Evolutionary conservation across 257 asterid species (phyloP).

Genomic region (Petrea volubilis): DNA sequence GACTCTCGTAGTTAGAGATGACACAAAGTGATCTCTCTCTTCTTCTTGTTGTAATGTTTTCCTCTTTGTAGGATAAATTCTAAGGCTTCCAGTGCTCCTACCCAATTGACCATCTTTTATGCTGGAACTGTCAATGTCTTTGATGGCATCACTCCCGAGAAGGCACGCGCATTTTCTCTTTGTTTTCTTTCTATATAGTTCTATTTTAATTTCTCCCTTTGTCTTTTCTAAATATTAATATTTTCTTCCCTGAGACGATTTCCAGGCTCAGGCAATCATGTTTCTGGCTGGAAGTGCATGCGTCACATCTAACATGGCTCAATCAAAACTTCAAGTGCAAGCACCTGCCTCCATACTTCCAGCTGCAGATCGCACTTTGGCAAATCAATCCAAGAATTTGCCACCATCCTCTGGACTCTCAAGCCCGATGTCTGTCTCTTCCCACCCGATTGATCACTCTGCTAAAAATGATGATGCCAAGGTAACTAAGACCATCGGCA

Average conservation of each 20-base stretch:
- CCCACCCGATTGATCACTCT: conserved; percentile 36
- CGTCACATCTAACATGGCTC: background rate
- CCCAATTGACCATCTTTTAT: conserved; percentile 52
- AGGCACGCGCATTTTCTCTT: conserved; percentile 29
- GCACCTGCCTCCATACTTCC: background rate
- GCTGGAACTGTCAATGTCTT: conserved; percentile 52
- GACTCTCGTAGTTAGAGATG: too few relatives aligned
- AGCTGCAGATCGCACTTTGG: background rate
- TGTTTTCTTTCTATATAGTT: background rate
- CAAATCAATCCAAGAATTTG: conserved; percentile 4
- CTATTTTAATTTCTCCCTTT: background rate
- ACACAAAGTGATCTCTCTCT: too few relatives aligned
- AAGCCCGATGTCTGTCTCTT: background rate
- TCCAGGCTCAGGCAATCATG: conserved; percentile 62
- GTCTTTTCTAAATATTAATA: background rate
- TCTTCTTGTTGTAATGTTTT: background rate
- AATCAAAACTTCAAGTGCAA: background rate
- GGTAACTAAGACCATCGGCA: conserved; percentile 29
- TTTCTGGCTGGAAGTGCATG: conserved; percentile 46
- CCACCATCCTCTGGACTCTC: background rate
- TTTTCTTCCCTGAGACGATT: background rate
- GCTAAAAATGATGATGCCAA: conserved; percentile 30
- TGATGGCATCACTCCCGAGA: conserved; percentile 52
- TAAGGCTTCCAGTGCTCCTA: conserved; percentile 30
- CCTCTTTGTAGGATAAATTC: conserved; percentile 32